These are phyloP conservation scores for Psidium guajava DNA, from an alignment of 345 rosid species.

Conservation along the genomic window DNA sequence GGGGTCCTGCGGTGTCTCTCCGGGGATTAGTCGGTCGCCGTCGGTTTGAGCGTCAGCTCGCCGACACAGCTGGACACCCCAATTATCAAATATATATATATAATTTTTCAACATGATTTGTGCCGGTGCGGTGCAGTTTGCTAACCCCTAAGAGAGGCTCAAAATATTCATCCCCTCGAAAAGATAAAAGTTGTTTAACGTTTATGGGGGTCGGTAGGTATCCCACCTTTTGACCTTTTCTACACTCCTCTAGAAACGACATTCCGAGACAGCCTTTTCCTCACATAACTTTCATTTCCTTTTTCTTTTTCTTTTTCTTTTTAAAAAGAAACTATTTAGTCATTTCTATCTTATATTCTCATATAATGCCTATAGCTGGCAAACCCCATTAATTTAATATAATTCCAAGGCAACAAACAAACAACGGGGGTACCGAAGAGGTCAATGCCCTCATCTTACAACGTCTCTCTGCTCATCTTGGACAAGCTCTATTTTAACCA, in stretches of 20 bases:
- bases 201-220: neutral
- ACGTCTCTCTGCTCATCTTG: neutral
- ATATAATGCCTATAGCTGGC: neutral
- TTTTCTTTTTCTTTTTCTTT: neutral
- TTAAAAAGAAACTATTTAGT: neutral
- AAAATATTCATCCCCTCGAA: neutral
- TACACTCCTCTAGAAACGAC: slow-evolving; percentile 3
- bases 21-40: too few species aligned
- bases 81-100: too few species aligned
- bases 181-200: neutral
- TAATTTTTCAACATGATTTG: too few species aligned
- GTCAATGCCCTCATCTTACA: slow-evolving; percentile 5
- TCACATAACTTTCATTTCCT: neutral
- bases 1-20: too few species aligned
- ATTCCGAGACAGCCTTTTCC: neutral
- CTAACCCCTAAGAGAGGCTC: neutral
- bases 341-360: neutral
- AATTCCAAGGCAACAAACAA: neutral
- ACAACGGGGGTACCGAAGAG: neutral
- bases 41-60: too few species aligned
- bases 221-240: slow-evolving; percentile 4
- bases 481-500: neutral
- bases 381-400: neutral
- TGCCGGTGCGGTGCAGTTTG: too few species aligned
- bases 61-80: too few species aligned